phyloP scores from a whole-genome alignment of 345 rosid species.

The Populus nigra region DNA sequence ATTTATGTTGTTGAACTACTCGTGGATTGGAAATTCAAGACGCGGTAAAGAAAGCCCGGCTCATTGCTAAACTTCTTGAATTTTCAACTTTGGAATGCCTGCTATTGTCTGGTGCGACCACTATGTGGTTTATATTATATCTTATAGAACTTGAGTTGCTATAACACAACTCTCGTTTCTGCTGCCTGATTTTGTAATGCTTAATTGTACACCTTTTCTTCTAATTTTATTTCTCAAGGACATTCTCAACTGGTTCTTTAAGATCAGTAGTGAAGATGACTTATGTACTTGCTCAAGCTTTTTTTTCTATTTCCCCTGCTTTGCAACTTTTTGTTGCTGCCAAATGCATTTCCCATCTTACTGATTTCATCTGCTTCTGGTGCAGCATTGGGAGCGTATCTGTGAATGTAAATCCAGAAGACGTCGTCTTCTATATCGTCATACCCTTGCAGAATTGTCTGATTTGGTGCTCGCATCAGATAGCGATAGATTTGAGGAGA shows the following conservation, averaged over 20 bases:
- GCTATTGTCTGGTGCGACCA: background rate
- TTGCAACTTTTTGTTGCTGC: background rate
- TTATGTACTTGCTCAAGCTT: no score
- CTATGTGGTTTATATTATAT: no score
- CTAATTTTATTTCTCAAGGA: no score
- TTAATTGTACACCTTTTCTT: no score
- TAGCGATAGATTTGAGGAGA: slow-evolving; percentile 34
- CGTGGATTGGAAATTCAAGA: background rate
- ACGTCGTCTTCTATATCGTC: slow-evolving; percentile 67
- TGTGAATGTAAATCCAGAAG: slow-evolving; percentile 81
- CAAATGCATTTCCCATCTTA: background rate
- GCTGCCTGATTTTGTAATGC: no score
- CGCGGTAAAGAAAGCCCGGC: background rate
- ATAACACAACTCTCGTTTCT: no score
- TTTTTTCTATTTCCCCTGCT: background rate
- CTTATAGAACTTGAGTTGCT: no score
- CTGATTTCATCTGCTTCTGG: slow-evolving; percentile 19
- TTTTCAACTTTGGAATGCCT: background rate
- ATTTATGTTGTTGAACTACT: no score
- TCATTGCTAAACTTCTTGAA: background rate
- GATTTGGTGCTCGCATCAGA: slow-evolving; percentile 47
- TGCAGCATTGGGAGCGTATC: slow-evolving; percentile 89
- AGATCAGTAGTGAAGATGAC: no score
- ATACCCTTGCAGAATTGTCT: slow-evolving; percentile 71
- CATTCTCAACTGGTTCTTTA: no score